Evolutionary conservation across 139 green algal genomes (phyloP), one percentile per base, ranked within the genome.

Genomic region (Tetradesmus obliquus): DNA sequence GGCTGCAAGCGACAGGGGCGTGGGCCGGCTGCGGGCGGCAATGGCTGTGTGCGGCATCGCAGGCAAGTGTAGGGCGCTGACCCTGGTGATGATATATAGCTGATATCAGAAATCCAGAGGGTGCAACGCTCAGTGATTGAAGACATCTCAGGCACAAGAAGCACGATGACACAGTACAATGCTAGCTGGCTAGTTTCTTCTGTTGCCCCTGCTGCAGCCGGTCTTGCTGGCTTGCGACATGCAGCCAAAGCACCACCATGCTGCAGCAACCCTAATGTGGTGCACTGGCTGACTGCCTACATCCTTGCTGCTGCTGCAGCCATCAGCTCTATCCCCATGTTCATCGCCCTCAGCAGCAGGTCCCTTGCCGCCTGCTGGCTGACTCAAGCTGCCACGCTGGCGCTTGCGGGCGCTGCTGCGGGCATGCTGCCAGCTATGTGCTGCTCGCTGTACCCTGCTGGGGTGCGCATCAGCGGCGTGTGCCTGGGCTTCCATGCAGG

Each of bases 361-460:
- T 83, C 76, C 9, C 32, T 83, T 3, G 76, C 76, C 6, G 19
- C 76, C 32, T 83, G 76, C 76, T 83, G 76, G 76, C 76, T 83
- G 2, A 9, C 51, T 3, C 76, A 83, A 15, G 76, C 76, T 83
- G 24, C 32, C 19, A 54, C 76, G 7, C 76, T 83, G 7, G 51
- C 24, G 7, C 24, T 83, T 15, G 76, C 76, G 19, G 76, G 24
- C 76, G 45, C 8, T 15, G 32, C 76, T 15, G 32, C 32, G 17
- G 76, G 76, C 24, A 51, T 83, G 76, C 76, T 83, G 76, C 76
- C 76, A 5, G 32, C 76, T 7, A 15, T 83, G 17, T 83, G 76
- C 76, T 83, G 24, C 76, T 54, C 32, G 24, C 76, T 83, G 76
- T 83, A 83, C 76, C 76, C 76, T 83, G 76, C 76, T 17, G 76